phyloP scores from a whole-genome alignment of 2,329 filamentous ascomycete genomes.

The Tricladium varicosporioides region DNA sequence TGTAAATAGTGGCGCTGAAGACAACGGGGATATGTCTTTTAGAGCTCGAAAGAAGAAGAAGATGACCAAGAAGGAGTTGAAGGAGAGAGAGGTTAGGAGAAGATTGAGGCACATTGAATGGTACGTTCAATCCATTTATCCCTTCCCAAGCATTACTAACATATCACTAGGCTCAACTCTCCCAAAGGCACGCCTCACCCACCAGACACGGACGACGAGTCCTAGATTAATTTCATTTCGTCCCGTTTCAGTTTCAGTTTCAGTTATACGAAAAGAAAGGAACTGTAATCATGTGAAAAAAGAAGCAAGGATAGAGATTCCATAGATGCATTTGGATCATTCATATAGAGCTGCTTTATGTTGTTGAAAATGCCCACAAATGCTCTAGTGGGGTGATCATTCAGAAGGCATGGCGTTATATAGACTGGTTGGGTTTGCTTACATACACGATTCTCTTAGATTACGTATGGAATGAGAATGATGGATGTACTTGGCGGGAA shows the following conservation, averaged over 20 bases:
- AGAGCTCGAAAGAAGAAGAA: slow-evolving; percentile 93
- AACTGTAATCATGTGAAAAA: slow-evolving; percentile 20
- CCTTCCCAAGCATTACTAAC: slow-evolving; percentile 21
- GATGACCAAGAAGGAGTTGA: slow-evolving; percentile 93
- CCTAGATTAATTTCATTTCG: slow-evolving; percentile 16
- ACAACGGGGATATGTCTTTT: slow-evolving; percentile 83
- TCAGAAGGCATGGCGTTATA: slow-evolving; percentile 16
- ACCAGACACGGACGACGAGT: slow-evolving; percentile 33
- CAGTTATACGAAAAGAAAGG: slow-evolving; percentile 1
- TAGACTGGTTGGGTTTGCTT: slow-evolving; percentile 11
- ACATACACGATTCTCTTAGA: neutral
- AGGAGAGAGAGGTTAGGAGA: slow-evolving; percentile 86
- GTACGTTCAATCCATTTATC: too few relatives aligned
- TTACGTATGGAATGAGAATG: neutral
- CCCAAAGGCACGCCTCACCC: slow-evolving; percentile 35
- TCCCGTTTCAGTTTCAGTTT: neutral
- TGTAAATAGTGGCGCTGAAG: slow-evolving; percentile 81
- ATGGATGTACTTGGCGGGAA: neutral
- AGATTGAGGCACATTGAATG: slow-evolving; percentile 82
- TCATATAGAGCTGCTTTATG: slow-evolving; percentile 13
- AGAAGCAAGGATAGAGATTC: slow-evolving; percentile 12
- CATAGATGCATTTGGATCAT: slow-evolving; percentile 19
- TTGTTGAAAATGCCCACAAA: neutral
- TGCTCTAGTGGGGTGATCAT: neutral
- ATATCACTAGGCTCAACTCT: slow-evolving; percentile 30